Base-by-base conservation (phyloP, 805 yeast species). In the Starmerella stellata region DNA sequence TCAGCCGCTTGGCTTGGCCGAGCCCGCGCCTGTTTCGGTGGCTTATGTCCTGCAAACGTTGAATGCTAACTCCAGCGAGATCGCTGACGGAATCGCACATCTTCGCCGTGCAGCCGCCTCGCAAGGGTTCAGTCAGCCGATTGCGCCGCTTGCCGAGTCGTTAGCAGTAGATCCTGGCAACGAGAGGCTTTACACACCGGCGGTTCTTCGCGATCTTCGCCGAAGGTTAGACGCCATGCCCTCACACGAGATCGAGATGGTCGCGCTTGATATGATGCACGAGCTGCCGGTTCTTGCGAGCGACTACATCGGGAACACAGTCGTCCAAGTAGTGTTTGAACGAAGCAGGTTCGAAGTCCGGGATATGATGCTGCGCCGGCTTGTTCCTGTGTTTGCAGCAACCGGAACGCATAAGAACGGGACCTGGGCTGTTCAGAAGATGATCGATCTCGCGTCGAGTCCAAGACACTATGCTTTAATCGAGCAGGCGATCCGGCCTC, bases 391-490 rank as follows among this genome's bases (percentile, higher is more conserved):
- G 52, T 63, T 90, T 45, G 80, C 95, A 1, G 92, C 82, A 49
- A 77, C 87, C 66, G 90, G 95, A 50, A 76, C 82, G 40, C 98
- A 90, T 61, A 90, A 90, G 54, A 90, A 90, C 57, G 98, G 98
- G 44, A 90, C 98, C 4, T 90, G 98, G 98, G 96, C 95, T 2
- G 93, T 94, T 19, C 98, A 90, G 58, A 90, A 87, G 58, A 76
- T 90, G 58, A 83, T 90, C 49, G 78, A 74, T 47, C 74, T 75
- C 34, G 77, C 82, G 3, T 59, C 66, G 45, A 73, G 72, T 36
- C 73, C 66, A 33, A 66, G 70, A 36, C 80, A 74, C 50, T 76
- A 72, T 56, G 60, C 65, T 49, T 55, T 78, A 36, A 78, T 90
- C 33, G 74, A 76, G 7, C 63, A 69, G 20, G 70, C 82, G 30